Evolutionary conservation across 1,284 basidiomycete species (phyloP).

Genomic region (Phellinidium pouzarii): DNA sequence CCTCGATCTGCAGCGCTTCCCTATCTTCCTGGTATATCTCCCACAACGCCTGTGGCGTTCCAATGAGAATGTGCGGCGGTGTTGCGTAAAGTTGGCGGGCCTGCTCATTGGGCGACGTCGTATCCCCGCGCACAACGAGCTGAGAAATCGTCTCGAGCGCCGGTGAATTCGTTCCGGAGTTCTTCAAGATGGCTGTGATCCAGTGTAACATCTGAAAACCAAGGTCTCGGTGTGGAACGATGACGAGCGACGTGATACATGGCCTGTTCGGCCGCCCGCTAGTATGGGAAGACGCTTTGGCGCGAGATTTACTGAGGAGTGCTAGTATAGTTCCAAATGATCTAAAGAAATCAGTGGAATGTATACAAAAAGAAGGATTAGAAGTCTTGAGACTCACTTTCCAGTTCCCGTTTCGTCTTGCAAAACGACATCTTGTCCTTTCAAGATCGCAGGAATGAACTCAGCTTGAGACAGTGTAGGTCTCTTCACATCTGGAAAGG

Average conservation of each 20-base stretch:
- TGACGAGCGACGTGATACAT: conserved; percentile 44
- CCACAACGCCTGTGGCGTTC: conserved; percentile 60
- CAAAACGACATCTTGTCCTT: conserved; percentile 53
- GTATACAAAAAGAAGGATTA: background rate
- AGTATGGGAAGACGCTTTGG: conserved; percentile 5
- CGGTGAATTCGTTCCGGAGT: conserved; percentile 25
- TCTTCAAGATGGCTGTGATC: conserved; percentile 47
- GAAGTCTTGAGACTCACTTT: conserved; percentile 45
- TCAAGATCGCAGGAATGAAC: conserved; percentile 56
- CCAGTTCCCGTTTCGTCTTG: conserved; percentile 68
- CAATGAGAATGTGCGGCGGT: conserved; percentile 62
- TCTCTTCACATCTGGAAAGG: conserved; percentile 53
- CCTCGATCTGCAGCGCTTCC: conserved; percentile 36
- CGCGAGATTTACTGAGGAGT: conserved; percentile 49
- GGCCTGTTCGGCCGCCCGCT: conserved; percentile 21
- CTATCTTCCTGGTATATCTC: conserved; percentile 45
- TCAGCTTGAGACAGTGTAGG: conserved; percentile 55
- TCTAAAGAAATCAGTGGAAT: conserved; percentile 31
- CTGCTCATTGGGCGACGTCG: conserved; percentile 26
- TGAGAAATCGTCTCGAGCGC: conserved; percentile 43
- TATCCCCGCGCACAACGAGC: conserved; percentile 50
- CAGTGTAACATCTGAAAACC: conserved; percentile 64
- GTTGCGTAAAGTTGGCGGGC: conserved; percentile 34
- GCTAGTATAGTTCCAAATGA: conserved; percentile 65
- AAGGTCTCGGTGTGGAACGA: conserved; percentile 72